Evolutionary conservation across 2,329 filamentous ascomycete genomes (phyloP).

Genomic region (Exophiala aquamarina): DNA sequence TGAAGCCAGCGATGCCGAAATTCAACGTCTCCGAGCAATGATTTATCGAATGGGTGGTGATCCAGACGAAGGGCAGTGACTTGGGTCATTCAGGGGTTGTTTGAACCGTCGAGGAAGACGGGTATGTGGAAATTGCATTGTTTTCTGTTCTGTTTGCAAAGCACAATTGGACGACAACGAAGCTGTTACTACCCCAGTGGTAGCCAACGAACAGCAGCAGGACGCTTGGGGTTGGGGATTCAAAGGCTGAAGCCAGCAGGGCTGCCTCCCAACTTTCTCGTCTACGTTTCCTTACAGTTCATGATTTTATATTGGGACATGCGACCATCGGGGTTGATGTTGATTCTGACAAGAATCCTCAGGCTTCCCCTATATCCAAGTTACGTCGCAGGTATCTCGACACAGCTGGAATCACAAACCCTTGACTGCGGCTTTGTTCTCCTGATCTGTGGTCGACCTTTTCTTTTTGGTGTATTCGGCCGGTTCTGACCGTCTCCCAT

Average conservation of each 20-base stretch:
- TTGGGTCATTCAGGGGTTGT: background rate
- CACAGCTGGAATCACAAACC: background rate
- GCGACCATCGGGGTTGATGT: slow-evolving; percentile 23
- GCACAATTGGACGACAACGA: slow-evolving; percentile 18
- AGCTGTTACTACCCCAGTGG: slow-evolving; percentile 17
- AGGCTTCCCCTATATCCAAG: slow-evolving; percentile 15
- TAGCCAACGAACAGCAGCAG: slow-evolving; percentile 21
- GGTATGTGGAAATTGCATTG: too few relatives aligned
- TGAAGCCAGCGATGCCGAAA: slow-evolving; percentile 62
- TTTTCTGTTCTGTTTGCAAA: slow-evolving; percentile 11
- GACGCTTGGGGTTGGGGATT: slow-evolving; percentile 25
- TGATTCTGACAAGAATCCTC: background rate
- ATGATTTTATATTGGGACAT: slow-evolving; percentile 11
- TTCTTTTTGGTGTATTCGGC: slow-evolving; percentile 6
- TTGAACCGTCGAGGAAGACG: too few relatives aligned
- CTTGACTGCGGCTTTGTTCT: background rate
- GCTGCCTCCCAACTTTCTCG: slow-evolving; percentile 24
- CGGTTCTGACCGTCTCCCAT: slow-evolving; percentile 25
- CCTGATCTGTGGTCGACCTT: background rate
- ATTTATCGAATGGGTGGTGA: slow-evolving; percentile 26
- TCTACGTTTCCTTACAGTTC: slow-evolving; percentile 10
- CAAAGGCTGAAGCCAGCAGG: slow-evolving; percentile 20
- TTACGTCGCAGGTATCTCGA: slow-evolving; percentile 5
- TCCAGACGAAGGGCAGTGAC: slow-evolving; percentile 19
- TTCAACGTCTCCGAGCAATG: slow-evolving; percentile 25